phyloP scores from a whole-genome alignment of 2,329 filamentous ascomycete genomes.

The Alternaria sp. region DNA sequence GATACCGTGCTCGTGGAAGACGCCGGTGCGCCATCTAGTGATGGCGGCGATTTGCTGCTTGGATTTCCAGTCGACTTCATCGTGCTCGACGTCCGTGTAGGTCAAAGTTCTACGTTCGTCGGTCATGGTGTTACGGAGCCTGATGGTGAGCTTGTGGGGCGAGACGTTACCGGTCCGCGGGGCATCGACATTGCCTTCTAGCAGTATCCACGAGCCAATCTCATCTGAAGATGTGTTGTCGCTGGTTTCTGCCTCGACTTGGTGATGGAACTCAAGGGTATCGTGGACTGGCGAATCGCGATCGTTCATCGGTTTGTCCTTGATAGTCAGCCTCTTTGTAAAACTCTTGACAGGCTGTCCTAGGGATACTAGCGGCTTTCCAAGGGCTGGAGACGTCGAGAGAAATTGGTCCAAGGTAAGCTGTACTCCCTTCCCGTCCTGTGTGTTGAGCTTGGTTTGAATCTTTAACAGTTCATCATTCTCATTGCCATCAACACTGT shows the following conservation, averaged over 20 bases:
- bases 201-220: constrained; percentile 5
- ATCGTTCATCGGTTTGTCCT: neutral
- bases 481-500: neutral
- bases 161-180: neutral
- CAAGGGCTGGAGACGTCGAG: neutral
- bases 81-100: neutral
- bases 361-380: neutral
- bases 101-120: neutral
- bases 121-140: neutral
- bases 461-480: no score
- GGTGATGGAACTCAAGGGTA: neutral
- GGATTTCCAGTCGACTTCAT: constrained; percentile 13
- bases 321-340: rapidly evolving
- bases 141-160: constrained; percentile 2
- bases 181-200: neutral
- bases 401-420: neutral
- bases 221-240: neutral
- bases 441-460: neutral
- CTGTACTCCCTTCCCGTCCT: neutral
- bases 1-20: constrained; percentile 7
- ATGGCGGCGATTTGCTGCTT: constrained; percentile 6
- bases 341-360: neutral
- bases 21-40: constrained; percentile 6
- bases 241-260: neutral
- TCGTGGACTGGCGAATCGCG: neutral